Percentiles rank a stretch among this genome's conserved stretches.
phyloP scores from a whole-genome alignment of 371 early-diverging fungal species.

The Mortierella sp. region DNA sequence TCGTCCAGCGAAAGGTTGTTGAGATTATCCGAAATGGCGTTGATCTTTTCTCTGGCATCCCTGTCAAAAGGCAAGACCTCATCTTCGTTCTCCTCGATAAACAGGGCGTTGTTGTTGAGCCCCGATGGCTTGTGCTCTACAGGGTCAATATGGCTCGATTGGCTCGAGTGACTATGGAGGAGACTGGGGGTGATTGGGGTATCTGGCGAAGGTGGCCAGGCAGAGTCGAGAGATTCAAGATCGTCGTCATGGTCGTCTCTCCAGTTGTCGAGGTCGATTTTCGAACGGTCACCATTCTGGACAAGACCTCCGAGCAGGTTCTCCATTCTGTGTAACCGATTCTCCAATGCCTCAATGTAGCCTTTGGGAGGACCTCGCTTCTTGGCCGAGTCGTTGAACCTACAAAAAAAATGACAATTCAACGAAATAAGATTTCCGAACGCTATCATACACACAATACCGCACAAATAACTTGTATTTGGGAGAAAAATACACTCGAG shows the following conservation, averaged over 20 bases:
- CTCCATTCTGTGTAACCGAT: conserved; percentile 75
- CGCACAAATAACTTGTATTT: neutral
- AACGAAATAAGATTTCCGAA: neutral
- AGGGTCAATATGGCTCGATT: neutral
- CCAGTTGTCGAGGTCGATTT: conserved; percentile 52
- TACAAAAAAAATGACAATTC: neutral
- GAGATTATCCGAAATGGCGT: conserved; percentile 51
- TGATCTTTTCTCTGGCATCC: conserved; percentile 46
- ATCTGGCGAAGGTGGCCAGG: conserved; percentile 34
- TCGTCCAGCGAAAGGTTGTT: conserved; percentile 58
- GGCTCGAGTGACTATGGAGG: neutral
- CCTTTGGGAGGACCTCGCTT: conserved; percentile 83
- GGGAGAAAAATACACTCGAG: neutral
- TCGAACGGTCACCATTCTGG: conserved; percentile 64
- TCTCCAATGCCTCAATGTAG: conserved; percentile 81
- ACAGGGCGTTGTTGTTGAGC: neutral
- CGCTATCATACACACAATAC: neutral
- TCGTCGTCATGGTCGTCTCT: conserved; percentile 62
- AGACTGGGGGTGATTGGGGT: conserved; percentile 11
- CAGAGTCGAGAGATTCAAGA: conserved; percentile 33
- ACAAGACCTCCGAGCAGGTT: conserved; percentile 70
- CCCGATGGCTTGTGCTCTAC: neutral
- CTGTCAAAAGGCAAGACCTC: conserved; percentile 17
- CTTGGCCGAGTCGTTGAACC: conserved; percentile 61
- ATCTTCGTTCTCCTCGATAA: conserved; percentile 1